These are phyloP conservation scores for Amanita pallidorosea DNA, from an alignment of 768 basidiomycete genomes.

Conservation along the genomic window DNA sequence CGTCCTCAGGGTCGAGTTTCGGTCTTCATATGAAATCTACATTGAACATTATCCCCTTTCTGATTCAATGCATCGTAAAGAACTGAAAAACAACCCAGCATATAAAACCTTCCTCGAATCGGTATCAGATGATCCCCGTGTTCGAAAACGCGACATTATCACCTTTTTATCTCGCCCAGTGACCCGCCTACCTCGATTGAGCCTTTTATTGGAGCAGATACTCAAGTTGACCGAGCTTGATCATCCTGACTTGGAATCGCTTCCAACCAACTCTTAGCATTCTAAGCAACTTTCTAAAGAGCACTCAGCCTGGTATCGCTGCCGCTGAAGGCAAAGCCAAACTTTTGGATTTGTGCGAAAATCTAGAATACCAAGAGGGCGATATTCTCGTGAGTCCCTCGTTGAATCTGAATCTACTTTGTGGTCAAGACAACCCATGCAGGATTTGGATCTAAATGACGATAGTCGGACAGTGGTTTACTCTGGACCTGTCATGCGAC, in stretches of 20 bases:
- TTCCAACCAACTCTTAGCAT: slow-evolving; percentile 66
- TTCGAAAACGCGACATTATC: slow-evolving; percentile 66
- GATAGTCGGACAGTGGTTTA: slow-evolving; percentile 65
- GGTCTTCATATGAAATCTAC: slow-evolving; percentile 64
- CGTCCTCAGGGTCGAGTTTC: slow-evolving; percentile 38
- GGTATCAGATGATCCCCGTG: slow-evolving; percentile 50
- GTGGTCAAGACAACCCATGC: slow-evolving; percentile 1
- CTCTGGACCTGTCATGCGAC: slow-evolving; percentile 52
- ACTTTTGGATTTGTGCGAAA: slow-evolving; percentile 74
- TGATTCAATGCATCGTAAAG: slow-evolving; percentile 70
- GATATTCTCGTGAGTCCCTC: slow-evolving; percentile 60
- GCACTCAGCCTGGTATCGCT: slow-evolving; percentile 83
- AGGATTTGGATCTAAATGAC: slow-evolving; percentile 81
- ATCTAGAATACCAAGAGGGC: slow-evolving; percentile 60
- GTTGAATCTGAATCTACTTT: background rate
- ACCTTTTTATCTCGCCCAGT: slow-evolving; percentile 82
- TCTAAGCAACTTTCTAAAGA: slow-evolving; percentile 64
- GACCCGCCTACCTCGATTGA: slow-evolving; percentile 76
- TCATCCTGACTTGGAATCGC: slow-evolving; percentile 71
- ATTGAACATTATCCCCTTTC: slow-evolving; percentile 86
- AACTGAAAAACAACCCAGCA: slow-evolving; percentile 53
- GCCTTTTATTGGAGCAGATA: slow-evolving; percentile 62
- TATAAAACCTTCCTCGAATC: slow-evolving; percentile 62
- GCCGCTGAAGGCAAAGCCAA: slow-evolving; percentile 89
- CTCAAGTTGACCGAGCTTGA: slow-evolving; percentile 54